Percentiles rank a stretch among this genome's conserved stretches.
Conservation (phyloP, 192 early-diverging fungal species). For the Lobosporangium transversale region DNA sequence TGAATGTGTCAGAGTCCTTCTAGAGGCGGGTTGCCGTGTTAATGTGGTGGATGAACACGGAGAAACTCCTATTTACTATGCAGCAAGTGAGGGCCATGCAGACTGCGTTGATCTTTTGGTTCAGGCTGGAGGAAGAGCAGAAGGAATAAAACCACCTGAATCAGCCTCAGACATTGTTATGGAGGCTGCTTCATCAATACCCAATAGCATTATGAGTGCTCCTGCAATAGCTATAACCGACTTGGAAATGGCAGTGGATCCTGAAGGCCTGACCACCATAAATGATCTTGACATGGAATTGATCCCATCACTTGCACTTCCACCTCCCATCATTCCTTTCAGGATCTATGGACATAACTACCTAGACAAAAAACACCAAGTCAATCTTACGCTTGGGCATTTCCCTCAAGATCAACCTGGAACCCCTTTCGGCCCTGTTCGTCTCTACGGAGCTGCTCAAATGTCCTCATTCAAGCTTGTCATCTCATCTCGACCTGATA, state of each 20-base stretch:
- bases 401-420: constrained; percentile 15
- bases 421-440: constrained; percentile 56
- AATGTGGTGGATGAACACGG: constrained; percentile 84
- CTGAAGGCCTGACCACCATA: constrained; percentile 41
- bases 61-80: constrained; percentile 88
- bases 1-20: constrained; percentile 80
- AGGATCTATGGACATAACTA: constrained; percentile 98
- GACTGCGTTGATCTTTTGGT: constrained; percentile 82
- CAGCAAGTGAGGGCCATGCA: constrained; percentile 90
- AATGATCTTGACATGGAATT: constrained; percentile 83
- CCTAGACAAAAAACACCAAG: constrained; percentile 86
- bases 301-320: constrained; percentile 92
- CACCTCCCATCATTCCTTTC: constrained; percentile 98
- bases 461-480: constrained; percentile 85
- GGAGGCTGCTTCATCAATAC: constrained; percentile 1
- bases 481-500: constrained; percentile 86
- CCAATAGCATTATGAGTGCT: not conserved
- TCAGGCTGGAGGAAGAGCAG: constrained; percentile 61
- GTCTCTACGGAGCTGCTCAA: constrained; percentile 67
- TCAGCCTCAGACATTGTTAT: constrained; percentile 24
- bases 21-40: constrained; percentile 81
- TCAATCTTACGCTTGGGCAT: constrained; percentile 79
- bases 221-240: not conserved
- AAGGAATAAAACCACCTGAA: constrained; percentile 10
- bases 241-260: not conserved